These are phyloP conservation scores for Xylariaceae sp. DNA, from an alignment of 2,329 filamentous ascomycete genomes.

Conservation along the genomic window DNA sequence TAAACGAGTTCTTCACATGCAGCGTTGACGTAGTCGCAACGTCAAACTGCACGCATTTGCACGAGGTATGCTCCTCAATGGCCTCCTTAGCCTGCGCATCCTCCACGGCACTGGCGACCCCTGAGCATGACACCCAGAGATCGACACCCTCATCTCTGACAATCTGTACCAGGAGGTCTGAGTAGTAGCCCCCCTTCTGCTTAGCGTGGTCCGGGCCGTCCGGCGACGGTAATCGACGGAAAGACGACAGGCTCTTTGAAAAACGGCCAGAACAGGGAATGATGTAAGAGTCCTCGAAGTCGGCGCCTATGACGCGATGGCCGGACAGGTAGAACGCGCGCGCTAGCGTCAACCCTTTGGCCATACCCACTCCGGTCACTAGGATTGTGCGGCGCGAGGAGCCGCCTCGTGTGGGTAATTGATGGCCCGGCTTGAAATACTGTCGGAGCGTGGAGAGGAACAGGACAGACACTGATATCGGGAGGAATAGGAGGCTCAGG, in stretches of 20 bases:
- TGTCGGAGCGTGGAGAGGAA: not conserved
- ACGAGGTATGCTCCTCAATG: slow-evolving; percentile 52
- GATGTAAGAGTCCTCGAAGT: slow-evolving; percentile 46
- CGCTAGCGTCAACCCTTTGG: slow-evolving; percentile 62
- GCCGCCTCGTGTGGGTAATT: not conserved
- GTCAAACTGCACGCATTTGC: slow-evolving; percentile 60
- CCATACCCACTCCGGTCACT: slow-evolving; percentile 68
- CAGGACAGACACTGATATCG: slow-evolving; percentile 16
- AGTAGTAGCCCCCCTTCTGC: slow-evolving; percentile 51
- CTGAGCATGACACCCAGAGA: slow-evolving; percentile 69
- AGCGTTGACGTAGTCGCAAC: slow-evolving; percentile 50
- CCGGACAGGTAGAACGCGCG: slow-evolving; percentile 59
- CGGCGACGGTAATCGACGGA: slow-evolving; percentile 43
- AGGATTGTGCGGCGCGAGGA: slow-evolving; percentile 46
- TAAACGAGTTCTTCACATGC: slow-evolving; percentile 62
- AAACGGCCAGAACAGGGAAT: slow-evolving; percentile 50
- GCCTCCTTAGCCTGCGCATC: slow-evolving; percentile 61
- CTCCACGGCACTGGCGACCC: slow-evolving; percentile 59
- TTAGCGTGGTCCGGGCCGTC: slow-evolving; percentile 28
- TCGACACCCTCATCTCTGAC: slow-evolving; percentile 57
- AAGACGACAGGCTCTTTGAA: slow-evolving; percentile 51
- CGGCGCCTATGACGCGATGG: slow-evolving; percentile 67
- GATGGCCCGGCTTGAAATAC: not conserved
- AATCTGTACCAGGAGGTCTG: slow-evolving; percentile 48
- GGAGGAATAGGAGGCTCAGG: slow-evolving; percentile 18